Conservation (phyloP, 1,139 yeast genomes). For the Protomyces pachydermus region DNA sequence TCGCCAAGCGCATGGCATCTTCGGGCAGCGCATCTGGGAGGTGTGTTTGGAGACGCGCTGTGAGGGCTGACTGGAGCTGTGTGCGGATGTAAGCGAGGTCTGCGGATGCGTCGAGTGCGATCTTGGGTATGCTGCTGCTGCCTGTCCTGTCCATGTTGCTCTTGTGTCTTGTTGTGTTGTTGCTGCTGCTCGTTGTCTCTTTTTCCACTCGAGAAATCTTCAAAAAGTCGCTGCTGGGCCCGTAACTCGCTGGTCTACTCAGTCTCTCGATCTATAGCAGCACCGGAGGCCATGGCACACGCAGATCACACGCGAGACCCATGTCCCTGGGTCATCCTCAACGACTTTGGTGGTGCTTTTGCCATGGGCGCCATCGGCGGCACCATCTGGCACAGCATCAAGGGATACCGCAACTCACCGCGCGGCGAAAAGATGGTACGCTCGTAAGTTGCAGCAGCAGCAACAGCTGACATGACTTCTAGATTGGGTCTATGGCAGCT, state of each 20-base stretch:
- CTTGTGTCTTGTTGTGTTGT: background rate
- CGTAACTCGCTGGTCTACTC: too few species aligned
- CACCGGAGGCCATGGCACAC: conserved; percentile 9
- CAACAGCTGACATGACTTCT: conserved; percentile 41
- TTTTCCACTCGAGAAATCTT: background rate
- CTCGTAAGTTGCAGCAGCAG: background rate
- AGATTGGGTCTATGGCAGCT: conserved; percentile 82
- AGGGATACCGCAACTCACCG: conserved; percentile 97
- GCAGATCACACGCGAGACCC: conserved; percentile 99
- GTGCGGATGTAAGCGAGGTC: conserved; percentile 15
- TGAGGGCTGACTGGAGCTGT: conserved; percentile 19
- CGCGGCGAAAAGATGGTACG: conserved; percentile 56
- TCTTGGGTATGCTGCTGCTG: conserved; percentile 9
- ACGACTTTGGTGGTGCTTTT: conserved; percentile 98
- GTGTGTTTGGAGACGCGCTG: conserved; percentile 10
- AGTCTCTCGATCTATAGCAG: too few species aligned
- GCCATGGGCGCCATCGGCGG: conserved; percentile 91
- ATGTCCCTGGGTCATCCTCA: conserved; percentile 91
- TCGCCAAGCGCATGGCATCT: conserved; percentile 12
- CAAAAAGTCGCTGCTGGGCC: too few species aligned
- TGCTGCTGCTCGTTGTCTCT: background rate
- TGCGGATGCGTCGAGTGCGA: conserved; percentile 13
- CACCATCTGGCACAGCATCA: conserved; percentile 96
- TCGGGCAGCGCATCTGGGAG: conserved; percentile 22
- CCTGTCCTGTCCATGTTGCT: background rate